Base-by-base conservation (phyloP, 2,329 filamentous ascomycete species). In the Diaporthe citrichinensis region DNA sequence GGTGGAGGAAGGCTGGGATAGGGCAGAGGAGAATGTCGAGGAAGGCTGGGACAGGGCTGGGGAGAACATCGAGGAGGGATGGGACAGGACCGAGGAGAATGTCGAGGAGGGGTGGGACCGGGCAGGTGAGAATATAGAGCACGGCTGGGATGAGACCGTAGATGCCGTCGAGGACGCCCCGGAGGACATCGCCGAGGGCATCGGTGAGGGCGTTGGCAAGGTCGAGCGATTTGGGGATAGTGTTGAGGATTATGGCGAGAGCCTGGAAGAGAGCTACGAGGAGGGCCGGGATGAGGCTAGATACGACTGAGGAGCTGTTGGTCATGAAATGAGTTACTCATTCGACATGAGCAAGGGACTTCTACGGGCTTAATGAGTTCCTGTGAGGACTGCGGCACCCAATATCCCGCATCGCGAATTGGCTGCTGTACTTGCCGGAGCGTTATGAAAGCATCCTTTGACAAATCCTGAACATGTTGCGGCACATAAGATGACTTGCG, bases 51-150 rank as follows among this genome's bases (percentile, higher is more conserved):
- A 73, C 20, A 46, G 72, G 51, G 69, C 68, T 7, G 74, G 39
- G 2, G 58, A 73, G n/a, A 36, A 73, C n/a, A 39, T 73, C 17
- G 61, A 73, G 55, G 74, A 73, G 25, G 67, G 23, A 14, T 75
- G 31, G 74, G 73, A 76, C 28, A 65, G 71, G 4, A 34, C 72
- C 8, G 72, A 61, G 39, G 72, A 73, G 8, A 62, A 39, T 12
- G 61, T 75, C 7, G 74, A 69, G 61, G 34, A 73, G 14, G 74
- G 39, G 14, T 58, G 72, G 23, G 74, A 76, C 10, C 74, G 71
- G 1, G 53, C 34, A 15, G 71, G 80, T 58, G 82, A 82, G 65
- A 79, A 84, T 62, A 65, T 73, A 2, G 76, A 77, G 76, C 23
- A 73, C 75, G 80, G 65, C 79, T 75, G 74, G 74, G 71, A 75